phyloP scores from a whole-genome alignment of 2,329 filamentous ascomycete species.

The Cladosporium sp. region DNA sequence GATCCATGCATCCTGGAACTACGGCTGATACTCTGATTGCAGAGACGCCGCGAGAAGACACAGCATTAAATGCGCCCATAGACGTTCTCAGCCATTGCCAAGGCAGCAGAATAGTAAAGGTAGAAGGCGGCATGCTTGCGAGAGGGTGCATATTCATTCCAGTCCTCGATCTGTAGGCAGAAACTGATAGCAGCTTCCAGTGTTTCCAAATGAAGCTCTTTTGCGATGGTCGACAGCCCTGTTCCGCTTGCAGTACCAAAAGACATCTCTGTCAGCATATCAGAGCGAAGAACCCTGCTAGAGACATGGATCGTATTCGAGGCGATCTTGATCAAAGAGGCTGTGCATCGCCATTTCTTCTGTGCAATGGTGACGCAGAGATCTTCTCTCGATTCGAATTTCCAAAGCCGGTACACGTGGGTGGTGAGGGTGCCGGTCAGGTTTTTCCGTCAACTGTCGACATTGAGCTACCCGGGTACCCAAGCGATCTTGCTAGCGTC shows the following conservation, averaged over 20 bases:
- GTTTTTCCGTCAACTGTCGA: background rate
- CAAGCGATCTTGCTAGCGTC: background rate
- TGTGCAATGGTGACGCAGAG: background rate
- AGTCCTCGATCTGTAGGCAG: background rate
- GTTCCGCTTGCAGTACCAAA: background rate
- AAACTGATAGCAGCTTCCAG: background rate
- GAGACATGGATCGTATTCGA: background rate
- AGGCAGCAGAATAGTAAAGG: background rate
- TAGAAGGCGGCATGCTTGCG: background rate
- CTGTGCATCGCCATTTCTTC: background rate
- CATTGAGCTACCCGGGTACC: background rate
- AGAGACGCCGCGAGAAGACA: background rate
- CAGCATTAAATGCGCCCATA: background rate
- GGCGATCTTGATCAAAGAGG: too few species aligned
- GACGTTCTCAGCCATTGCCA: background rate
- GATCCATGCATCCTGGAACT: background rate
- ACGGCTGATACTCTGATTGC: background rate
- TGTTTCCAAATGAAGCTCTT: background rate
- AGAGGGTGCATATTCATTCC: background rate
- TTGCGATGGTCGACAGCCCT: background rate
- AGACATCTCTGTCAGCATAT: background rate
- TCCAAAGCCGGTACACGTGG: background rate
- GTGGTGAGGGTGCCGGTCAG: background rate
- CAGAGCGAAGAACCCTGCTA: background rate
- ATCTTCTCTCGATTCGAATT: background rate